Evolutionary conservation across 768 basidiomycete species (phyloP).

Genomic region (Cystoderma amianthinum): DNA sequence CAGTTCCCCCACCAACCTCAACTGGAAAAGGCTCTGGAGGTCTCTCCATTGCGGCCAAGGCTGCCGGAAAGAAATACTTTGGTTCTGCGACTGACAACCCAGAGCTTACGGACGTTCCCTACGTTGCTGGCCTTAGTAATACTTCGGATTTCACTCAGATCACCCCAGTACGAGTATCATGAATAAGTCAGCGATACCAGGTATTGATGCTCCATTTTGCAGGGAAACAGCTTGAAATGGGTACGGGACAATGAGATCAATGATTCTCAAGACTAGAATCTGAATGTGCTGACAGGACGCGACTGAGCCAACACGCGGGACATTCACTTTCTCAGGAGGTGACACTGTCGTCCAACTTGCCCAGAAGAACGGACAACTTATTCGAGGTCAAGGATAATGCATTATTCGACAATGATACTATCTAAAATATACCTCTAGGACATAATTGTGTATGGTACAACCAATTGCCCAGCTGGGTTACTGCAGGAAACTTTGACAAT

Average conservation of each 20-base stretch:
- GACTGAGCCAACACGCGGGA: constrained; percentile 41
- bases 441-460: constrained; percentile 46
- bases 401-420: background rate
- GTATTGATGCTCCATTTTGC: background rate
- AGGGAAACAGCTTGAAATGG: constrained; percentile 53
- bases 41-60: constrained; percentile 24
- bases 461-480: constrained; percentile 47
- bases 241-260: constrained; percentile 13
- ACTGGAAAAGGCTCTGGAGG: background rate
- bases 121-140: constrained; percentile 30
- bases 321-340: constrained; percentile 40
- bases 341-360: constrained; percentile 40
- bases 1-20: background rate
- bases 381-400: constrained; percentile 26
- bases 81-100: constrained; percentile 42
- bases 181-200: no score
- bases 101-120: constrained; percentile 35
- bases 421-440: constrained; percentile 13
- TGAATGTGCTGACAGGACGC: constrained; percentile 28
- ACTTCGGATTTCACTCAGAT: constrained; percentile 34
- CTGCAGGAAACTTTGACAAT: constrained; percentile 32
- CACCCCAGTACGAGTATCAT: constrained; percentile 36
- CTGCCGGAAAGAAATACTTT: constrained; percentile 42
- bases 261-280: background rate
- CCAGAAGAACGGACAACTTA: constrained; percentile 34